Base-by-base conservation (phyloP, 1,284 basidiomycete species). In the Apiotrichum montevideense region DNA sequence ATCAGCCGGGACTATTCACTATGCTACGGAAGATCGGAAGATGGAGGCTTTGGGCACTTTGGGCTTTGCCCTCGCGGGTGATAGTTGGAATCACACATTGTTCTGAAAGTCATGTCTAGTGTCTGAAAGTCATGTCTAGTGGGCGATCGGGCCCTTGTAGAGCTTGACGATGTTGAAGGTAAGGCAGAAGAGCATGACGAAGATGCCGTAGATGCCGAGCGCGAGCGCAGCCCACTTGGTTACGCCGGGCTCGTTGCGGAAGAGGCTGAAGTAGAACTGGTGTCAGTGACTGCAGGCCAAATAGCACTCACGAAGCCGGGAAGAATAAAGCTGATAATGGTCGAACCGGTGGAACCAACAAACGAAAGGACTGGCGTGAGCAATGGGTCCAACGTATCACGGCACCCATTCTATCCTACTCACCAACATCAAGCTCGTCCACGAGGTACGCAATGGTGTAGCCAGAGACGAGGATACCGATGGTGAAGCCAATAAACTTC, bases 291-390 rank as follows among this genome's bases (percentile, higher is more conserved):
- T 90, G 84, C 58, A 90, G 6, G 39, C n/a, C 10, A 15, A 35
- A 15, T 3, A 40, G 6, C 1, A 55, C 58, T 55, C 47, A 59
- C 58, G 72, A 52, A 66, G 3, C 93, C 92, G 0, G 96, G 95
- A 4, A 98, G 82, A 70, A 98, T 98, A 76, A 98, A 98, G 8
- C 90, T 94, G 64, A 99, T 94, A 39, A 80, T 97, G 13, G 95
- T 98, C 15, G 90, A 94, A 14, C 96, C 96, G 0, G 95, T 96
- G 9, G 92, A 88, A 6, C 96, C 96, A 33, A 99, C 96, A 71
- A 98, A 96, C 4, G 93, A 90, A 35, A 97, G 80, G 10, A 97
- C 92, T 92, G 66, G 33, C n/a, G 6, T 9, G 37, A 39, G 44
- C 13, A 7, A 21, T 46, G 3, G 37, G 14, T 21, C n/a, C 9